A percentile compares a stretch with the other conserved stretches of the same genome.
These are phyloP conservation scores for Eucalyptus camaldulensis DNA, from an alignment of 345 rosid genomes.

Conservation along the genomic window DNA sequence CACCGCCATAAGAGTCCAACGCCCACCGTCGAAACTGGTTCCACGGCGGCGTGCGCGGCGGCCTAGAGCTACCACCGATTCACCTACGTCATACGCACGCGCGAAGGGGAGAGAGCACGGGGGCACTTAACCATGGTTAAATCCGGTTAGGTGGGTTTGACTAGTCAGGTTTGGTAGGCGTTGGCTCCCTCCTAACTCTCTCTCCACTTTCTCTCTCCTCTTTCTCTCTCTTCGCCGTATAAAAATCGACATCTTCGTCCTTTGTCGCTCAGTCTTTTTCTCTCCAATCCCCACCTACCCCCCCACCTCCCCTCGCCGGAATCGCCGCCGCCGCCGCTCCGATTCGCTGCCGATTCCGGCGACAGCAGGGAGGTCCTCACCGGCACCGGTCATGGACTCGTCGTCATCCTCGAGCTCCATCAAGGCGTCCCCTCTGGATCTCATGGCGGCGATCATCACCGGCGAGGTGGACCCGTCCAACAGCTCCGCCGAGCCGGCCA, in stretches of 20 bases:
- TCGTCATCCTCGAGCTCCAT: neutral
- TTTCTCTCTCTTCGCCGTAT: neutral
- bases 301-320: neutral
- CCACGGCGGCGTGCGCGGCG: neutral
- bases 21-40: neutral
- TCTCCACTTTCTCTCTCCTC: neutral
- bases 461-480: conserved; percentile 66
- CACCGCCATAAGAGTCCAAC: neutral
- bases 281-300: conserved; percentile 13
- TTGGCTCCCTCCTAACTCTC: neutral
- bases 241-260: neutral
- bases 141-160: conserved; percentile 38
- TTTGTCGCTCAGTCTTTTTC: conserved; percentile 10
- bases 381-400: neutral
- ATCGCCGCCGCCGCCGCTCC: neutral
- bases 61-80: neutral
- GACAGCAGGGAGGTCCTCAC: neutral
- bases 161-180: conserved; percentile 48
- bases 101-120: neutral
- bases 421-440: conserved; percentile 41
- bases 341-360: neutral
- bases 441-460: conserved; percentile 69
- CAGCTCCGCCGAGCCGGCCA: conserved; percentile 32
- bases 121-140: conserved; percentile 20
- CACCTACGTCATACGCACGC: neutral